Evolutionary conservation across 768 basidiomycete species (phyloP).

Genomic region (Pleurotus pulmonarius): DNA sequence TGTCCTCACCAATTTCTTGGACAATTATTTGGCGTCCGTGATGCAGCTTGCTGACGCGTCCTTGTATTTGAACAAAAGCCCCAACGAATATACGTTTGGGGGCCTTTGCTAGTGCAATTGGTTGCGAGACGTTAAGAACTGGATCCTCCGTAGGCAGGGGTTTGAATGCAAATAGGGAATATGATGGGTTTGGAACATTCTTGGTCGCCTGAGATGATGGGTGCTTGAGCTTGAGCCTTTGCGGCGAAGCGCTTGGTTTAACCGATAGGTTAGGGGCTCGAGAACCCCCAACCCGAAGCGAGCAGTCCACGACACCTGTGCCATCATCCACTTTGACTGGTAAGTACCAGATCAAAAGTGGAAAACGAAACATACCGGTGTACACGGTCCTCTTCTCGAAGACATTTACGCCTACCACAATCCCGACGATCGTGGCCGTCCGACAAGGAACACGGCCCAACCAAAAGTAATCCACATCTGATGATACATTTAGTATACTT

Average conservation of each 20-base stretch:
- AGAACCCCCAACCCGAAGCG: constrained; percentile 32
- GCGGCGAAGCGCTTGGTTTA: too few species aligned
- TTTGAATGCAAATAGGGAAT: background rate
- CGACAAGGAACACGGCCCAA: constrained; percentile 70
- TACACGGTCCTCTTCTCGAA: constrained; percentile 63
- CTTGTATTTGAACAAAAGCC: constrained; percentile 40
- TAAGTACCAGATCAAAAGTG: background rate
- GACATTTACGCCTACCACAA: constrained; percentile 58
- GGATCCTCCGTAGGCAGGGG: background rate
- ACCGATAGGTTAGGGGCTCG: constrained; percentile 1
- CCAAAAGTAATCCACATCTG: constrained; percentile 65
- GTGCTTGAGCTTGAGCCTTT: too few species aligned
- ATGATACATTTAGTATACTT: constrained; percentile 6
- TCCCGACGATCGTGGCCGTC: constrained; percentile 53
- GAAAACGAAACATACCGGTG: constrained; percentile 36
- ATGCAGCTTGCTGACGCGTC: constrained; percentile 37
- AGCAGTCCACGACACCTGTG: constrained; percentile 68
- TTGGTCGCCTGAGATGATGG: background rate
- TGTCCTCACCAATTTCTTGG: constrained; percentile 42
- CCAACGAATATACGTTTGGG: constrained; percentile 34
- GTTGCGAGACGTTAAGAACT: too few species aligned
- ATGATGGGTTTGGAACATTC: background rate
- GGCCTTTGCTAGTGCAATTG: constrained; percentile 9
- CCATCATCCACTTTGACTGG: constrained; percentile 67
- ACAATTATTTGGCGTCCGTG: constrained; percentile 44